Percentiles rank a stretch among this genome's conserved stretches.
Conservation (phyloP, 768 basidiomycete species). For the Lepiota venenata region DNA sequence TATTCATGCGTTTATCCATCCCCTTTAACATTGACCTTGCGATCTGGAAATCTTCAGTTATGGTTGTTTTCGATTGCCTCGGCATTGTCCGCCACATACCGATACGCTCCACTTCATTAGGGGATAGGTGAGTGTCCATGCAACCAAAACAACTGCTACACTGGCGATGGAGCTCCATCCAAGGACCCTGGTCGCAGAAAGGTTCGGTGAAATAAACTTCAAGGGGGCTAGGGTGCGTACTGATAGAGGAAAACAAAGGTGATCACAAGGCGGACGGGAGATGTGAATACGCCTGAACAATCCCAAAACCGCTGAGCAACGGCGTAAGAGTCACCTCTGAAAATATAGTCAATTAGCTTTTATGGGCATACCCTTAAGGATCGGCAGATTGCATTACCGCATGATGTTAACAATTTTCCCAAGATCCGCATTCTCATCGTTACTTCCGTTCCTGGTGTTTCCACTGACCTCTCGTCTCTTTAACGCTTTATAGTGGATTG, state of each 20-base stretch:
- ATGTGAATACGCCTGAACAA: conserved; percentile 58
- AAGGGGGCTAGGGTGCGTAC: conserved; percentile 32
- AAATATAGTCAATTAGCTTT: conserved; percentile 5
- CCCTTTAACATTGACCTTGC: conserved; percentile 58
- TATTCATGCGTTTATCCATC: conserved; percentile 63
- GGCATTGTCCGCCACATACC: conserved; percentile 30
- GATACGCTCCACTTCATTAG: conserved; percentile 63
- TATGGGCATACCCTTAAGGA: not conserved
- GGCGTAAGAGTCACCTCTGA: conserved; percentile 67
- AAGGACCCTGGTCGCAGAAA: conserved; percentile 44
- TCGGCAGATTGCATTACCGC: conserved; percentile 45
- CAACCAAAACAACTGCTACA: conserved; percentile 58
- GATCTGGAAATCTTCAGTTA: conserved; percentile 34
- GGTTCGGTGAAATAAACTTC: conserved; percentile 5
- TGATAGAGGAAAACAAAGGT: conserved; percentile 70
- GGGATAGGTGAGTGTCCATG: conserved; percentile 63
- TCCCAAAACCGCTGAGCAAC: conserved; percentile 74
- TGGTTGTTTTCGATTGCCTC: not conserved
- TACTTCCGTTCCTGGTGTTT: conserved; percentile 33
- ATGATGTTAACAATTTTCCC: conserved; percentile 73
- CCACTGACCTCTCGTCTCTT: conserved; percentile 57
- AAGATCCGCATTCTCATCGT: conserved; percentile 49
- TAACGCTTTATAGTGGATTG: conserved; percentile 65
- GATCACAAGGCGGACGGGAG: conserved; percentile 62
- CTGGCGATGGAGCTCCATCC: conserved; percentile 79